Evolutionary conservation across 2,329 filamentous ascomycete genomes (phyloP).

Genomic region (Chrysoporthe puriensis): DNA sequence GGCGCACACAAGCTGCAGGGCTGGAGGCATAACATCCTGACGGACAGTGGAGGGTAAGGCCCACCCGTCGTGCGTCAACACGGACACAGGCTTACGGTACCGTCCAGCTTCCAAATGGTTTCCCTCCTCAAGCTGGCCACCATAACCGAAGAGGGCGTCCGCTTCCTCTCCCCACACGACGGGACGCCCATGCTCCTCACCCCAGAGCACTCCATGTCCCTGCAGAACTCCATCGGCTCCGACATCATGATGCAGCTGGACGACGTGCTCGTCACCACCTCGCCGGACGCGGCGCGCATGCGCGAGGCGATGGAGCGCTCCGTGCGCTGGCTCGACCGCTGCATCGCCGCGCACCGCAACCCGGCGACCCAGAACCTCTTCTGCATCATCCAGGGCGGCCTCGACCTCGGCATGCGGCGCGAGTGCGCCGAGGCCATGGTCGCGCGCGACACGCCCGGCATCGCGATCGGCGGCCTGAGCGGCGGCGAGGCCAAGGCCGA

Average conservation of each 20-base stretch:
- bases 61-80: background rate
- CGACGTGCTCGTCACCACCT: conserved; percentile 96
- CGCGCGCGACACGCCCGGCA: conserved; percentile 86
- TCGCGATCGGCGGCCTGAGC: conserved; percentile 92
- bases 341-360: conserved; percentile 85
- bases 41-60: conserved; percentile 71
- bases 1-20: conserved; percentile 94
- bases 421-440: conserved; percentile 90
- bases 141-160: conserved; percentile 93
- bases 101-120: conserved; percentile 92
- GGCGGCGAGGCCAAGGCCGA: conserved; percentile 93
- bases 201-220: conserved; percentile 91
- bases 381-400: conserved; percentile 96
- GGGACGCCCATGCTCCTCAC: conserved; percentile 95
- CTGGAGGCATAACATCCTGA: conserved; percentile 95
- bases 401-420: conserved; percentile 83
- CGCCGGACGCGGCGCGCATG: conserved; percentile 85
- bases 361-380: conserved; percentile 89
- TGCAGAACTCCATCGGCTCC: conserved; percentile 96
- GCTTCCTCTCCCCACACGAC: conserved; percentile 95
- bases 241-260: conserved; percentile 99
- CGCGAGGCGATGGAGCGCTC: conserved; percentile 93
- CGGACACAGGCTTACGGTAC: background rate
- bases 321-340: conserved; percentile 93
- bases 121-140: conserved; percentile 90